A percentile compares a stretch with the other conserved stretches of the same genome.
Evolutionary conservation across 2,329 filamentous ascomycete genomes (phyloP).

Genomic region (Parafenestella ontariensis): DNA sequence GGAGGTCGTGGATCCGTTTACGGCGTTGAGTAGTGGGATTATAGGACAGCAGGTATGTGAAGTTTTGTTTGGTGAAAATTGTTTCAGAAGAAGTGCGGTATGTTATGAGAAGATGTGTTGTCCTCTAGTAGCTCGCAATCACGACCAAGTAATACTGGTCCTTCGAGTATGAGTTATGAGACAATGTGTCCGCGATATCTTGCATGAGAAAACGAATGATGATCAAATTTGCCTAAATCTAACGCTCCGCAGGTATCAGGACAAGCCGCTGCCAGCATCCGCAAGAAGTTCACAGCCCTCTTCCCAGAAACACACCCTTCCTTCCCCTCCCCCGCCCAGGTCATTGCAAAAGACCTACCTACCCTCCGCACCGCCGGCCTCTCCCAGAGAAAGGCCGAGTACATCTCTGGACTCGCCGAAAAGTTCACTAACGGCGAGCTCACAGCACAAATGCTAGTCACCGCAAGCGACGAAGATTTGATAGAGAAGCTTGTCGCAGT

Average conservation of each 20-base stretch:
- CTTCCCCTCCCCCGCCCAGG: constrained; percentile 80
- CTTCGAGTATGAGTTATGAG: not conserved
- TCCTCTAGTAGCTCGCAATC: not conserved
- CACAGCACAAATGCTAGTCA: constrained; percentile 75
- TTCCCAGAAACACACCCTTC: constrained; percentile 60
- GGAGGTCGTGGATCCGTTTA: constrained; percentile 88
- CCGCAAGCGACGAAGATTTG: constrained; percentile 84
- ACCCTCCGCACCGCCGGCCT: constrained; percentile 83
- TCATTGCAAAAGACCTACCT: constrained; percentile 66
- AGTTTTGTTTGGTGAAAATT: not conserved
- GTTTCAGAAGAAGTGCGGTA: no score
- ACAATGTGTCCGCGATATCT: not conserved
- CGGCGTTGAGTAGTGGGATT: constrained; percentile 81
- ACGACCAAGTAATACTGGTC: not conserved
- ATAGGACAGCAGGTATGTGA: constrained; percentile 79
- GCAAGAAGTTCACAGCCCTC: constrained; percentile 63
- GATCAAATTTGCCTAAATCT: not conserved
- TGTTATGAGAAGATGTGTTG: not conserved
- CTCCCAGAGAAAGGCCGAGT: constrained; percentile 94
- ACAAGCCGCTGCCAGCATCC: constrained; percentile 88
- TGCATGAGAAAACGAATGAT: not conserved
- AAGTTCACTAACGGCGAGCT: constrained; percentile 81
- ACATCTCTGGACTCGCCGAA: constrained; percentile 82
- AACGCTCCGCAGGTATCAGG: constrained; percentile 70
- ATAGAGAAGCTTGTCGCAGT: constrained; percentile 83